Evolutionary conservation across 1,284 basidiomycete species (phyloP), one percentile per base, ranked within the genome.

Genomic region (Ceratobasidium sp.): DNA sequence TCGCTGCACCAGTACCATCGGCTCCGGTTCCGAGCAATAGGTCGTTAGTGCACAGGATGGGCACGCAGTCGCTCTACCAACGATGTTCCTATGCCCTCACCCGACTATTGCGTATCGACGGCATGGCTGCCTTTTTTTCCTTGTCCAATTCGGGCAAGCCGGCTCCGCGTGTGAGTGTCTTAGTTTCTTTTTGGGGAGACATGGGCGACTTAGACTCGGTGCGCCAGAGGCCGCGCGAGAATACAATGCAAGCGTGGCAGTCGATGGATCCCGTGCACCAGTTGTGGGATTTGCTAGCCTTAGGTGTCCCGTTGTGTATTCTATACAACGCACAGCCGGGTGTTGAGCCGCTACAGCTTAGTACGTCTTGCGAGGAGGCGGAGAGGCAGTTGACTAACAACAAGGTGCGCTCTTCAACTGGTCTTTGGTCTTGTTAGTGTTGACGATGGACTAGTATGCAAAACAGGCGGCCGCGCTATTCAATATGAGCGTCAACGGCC

Each of bases 251-350:
- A 76, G 84, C 88, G 23, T 86, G 92, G 74, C 88, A 89, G 79
- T 92, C 90, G 38, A 91, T 91, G 49, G 92, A 94, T 82, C 91
- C 91, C 47, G 97, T 99, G 78, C 91, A 93, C 50, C 94, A 96
- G 81, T 89, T 98, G 62, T 96, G 96, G 90, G 94, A 96, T 80
- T 90, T 93, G 80, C 93, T 99, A 82, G 91, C 95, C 43, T 88
- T 96, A 52, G 97, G 98, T 75, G 91, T 94, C 41, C 92, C 96
- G 44, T 91, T 99, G 75, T 97, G 95, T 84, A 96, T 92, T 83
- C 91, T 99, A 78, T 97, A 94, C 86, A 98, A 99, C 83, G 89
- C 92, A 79, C 89, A 97, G 73, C 92, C 92, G 35, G 84, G 87
- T 73, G 67, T 71, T 80, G 86, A 11, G 87, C 87, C 73, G 85